phyloP scores from a whole-genome alignment of 2,329 filamentous ascomycete genomes.

The Paramyrothecium sp. region DNA sequence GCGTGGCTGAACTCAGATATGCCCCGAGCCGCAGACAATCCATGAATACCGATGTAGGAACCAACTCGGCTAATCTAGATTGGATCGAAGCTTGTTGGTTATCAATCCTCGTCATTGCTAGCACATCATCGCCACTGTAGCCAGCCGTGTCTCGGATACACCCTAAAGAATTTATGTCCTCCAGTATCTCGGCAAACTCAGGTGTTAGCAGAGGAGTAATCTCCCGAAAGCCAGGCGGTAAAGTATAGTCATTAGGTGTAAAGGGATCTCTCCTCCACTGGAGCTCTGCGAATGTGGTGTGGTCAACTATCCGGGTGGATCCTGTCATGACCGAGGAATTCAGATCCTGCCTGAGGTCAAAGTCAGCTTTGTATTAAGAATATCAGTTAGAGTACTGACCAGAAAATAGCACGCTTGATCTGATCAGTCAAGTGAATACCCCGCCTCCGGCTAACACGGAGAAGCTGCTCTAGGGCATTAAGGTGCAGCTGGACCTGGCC shows the following conservation, averaged over 20 bases:
- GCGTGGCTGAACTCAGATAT: conserved; percentile 37
- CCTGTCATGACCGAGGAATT: conserved; percentile 37
- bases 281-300: conserved; percentile 39
- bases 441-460: conserved; percentile 25
- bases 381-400: conserved; percentile 22
- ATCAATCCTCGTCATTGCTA: conserved; percentile 30
- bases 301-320: conserved; percentile 34
- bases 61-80: conserved; percentile 29
- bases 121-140: conserved; percentile 12
- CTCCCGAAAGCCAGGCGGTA: conserved; percentile 32
- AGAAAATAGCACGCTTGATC: conserved; percentile 45
- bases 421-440: conserved; percentile 29
- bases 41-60: conserved; percentile 15
- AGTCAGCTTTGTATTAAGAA: conserved; percentile 6
- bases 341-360: conserved; percentile 36
- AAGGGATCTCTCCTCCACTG: conserved; percentile 34
- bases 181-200: conserved; percentile 32
- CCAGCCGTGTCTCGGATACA: conserved; percentile 29
- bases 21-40: conserved; percentile 36
- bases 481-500: conserved; percentile 40
- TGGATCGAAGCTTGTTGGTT: conserved; percentile 41
- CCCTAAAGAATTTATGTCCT: conserved; percentile 37
- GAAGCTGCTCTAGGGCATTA: conserved; percentile 32
- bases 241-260: conserved; percentile 19
- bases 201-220: conserved; percentile 18